A percentile compares a stretch with the other conserved stretches of the same genome.
phyloP scores from a whole-genome alignment of 1,139 yeast genomes.

The Ashbya aceris region DNA sequence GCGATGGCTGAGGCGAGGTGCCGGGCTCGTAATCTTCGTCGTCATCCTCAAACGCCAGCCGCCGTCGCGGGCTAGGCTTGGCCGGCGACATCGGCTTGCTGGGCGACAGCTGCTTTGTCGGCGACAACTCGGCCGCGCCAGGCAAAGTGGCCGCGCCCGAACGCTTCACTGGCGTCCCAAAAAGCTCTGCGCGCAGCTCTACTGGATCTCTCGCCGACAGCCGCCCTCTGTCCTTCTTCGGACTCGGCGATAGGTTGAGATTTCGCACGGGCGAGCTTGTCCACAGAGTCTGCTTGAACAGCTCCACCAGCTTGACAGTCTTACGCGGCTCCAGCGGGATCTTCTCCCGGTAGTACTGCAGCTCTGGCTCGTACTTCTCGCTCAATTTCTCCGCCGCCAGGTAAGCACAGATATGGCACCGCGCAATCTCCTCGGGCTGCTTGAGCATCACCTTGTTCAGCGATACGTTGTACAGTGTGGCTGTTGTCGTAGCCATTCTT shows the following conservation, averaged over 20 bases:
- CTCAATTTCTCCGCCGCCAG: slow-evolving; percentile 46
- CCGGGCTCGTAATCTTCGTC: slow-evolving; percentile 13
- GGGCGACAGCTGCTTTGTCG: slow-evolving; percentile 7
- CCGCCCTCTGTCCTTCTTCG: slow-evolving; percentile 19
- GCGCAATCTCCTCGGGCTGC: slow-evolving; percentile 48
- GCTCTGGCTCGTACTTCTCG: slow-evolving; percentile 38
- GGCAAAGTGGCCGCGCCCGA: slow-evolving; percentile 5
- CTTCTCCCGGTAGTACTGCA: slow-evolving; percentile 34
- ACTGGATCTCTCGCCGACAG: slow-evolving; percentile 25
- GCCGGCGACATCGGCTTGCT: slow-evolving; percentile 4
- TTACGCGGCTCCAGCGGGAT: slow-evolving; percentile 52
- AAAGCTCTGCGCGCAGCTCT: slow-evolving; percentile 21
- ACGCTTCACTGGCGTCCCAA: slow-evolving; percentile 22
- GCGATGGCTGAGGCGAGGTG: slow-evolving; percentile 1
- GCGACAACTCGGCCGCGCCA: slow-evolving; percentile 2
- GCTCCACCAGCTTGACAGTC: slow-evolving; percentile 35
- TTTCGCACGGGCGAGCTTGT: slow-evolving; percentile 27
- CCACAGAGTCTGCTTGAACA: slow-evolving; percentile 32
- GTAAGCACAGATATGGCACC: slow-evolving; percentile 58
- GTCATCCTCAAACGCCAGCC: slow-evolving; percentile 29
- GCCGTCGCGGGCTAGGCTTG: slow-evolving; percentile 21
- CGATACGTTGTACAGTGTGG: slow-evolving; percentile 44
- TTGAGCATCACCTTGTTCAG: slow-evolving; percentile 41
- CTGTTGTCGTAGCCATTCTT: slow-evolving; percentile 40
- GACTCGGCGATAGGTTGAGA: slow-evolving; percentile 26